phyloP scores from a whole-genome alignment of 176 grass and related monocot species.

The Bonia amplexicaulis region DNA sequence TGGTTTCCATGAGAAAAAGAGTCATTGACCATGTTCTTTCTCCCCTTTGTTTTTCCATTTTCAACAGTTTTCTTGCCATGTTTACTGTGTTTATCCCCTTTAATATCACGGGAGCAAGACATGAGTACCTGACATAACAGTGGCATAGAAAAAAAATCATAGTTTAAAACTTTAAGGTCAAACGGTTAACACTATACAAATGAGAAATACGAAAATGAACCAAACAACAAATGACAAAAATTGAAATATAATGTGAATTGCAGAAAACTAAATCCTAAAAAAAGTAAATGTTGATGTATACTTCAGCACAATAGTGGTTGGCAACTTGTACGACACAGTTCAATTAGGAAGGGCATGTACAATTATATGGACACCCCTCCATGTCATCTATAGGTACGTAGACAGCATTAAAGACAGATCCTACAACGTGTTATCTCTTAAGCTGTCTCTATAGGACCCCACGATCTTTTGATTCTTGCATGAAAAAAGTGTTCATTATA shows the following conservation, averaged over 20 bases:
- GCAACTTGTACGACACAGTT: no score
- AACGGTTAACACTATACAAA: neutral
- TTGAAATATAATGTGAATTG: neutral
- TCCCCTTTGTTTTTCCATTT: conserved; percentile 43
- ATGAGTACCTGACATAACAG: conserved; percentile 71
- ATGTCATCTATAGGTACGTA: no score
- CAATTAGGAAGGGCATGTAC: no score
- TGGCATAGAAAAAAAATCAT: neutral
- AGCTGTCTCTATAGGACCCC: neutral
- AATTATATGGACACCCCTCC: no score
- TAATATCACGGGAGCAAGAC: conserved; percentile 45
- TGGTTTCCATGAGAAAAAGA: conserved; percentile 27
- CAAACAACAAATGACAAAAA: neutral
- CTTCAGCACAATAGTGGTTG: neutral
- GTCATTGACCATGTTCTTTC: conserved; percentile 42
- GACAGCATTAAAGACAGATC: neutral
- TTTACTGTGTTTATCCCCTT: conserved; percentile 43
- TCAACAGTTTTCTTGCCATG: conserved; percentile 50
- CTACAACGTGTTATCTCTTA: neutral
- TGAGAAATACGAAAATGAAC: conserved; percentile 4
- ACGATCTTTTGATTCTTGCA: neutral
- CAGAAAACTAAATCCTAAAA: neutral
- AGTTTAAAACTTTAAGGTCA: neutral
- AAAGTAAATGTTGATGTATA: neutral
- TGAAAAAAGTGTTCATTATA: no score